These are phyloP conservation scores for Furcasterigmium furcatum DNA, from an alignment of 2,329 filamentous ascomycete species.

Conservation along the genomic window DNA sequence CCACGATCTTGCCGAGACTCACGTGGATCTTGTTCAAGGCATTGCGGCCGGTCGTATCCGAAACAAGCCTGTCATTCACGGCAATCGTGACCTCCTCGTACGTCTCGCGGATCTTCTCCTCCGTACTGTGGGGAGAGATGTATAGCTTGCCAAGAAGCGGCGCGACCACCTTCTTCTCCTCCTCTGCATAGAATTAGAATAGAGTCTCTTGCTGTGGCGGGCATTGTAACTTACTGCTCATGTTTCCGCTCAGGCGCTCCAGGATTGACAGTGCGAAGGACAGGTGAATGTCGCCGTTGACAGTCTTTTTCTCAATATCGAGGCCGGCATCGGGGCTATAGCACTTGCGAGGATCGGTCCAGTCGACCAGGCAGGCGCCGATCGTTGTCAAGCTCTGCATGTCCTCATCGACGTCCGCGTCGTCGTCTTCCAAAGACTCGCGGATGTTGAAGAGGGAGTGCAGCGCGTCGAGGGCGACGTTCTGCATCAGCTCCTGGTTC, in stretches of 20 bases:
- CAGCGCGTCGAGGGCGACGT: constrained; percentile 70
- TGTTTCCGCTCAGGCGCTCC: constrained; percentile 65
- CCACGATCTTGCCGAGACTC: constrained; percentile 64
- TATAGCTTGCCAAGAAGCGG: constrained; percentile 80
- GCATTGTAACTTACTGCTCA: constrained; percentile 67
- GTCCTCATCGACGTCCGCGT: constrained; percentile 69
- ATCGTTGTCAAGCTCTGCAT: constrained; percentile 79
- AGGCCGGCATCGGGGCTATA: constrained; percentile 46
- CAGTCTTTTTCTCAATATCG: constrained; percentile 58
- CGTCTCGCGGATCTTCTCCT: constrained; percentile 53
- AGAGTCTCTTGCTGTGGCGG: no score
- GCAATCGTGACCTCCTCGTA: constrained; percentile 58
- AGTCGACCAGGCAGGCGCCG: constrained; percentile 82
- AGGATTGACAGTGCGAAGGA: constrained; percentile 75
- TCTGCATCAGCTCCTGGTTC: constrained; percentile 79
- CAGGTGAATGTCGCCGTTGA: constrained; percentile 77
- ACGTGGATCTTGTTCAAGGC: constrained; percentile 67
- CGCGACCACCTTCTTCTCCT: constrained; percentile 81
- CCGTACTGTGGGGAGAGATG: constrained; percentile 63
- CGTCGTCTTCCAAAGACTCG: constrained; percentile 71
- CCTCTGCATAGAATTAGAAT: no score
- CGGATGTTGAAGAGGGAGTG: constrained; percentile 71
- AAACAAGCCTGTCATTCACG: constrained; percentile 58
- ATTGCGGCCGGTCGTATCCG: constrained; percentile 60
- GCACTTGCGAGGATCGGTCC: constrained; percentile 89